Evolutionary conservation across 176 grass and related monocot genomes (phyloP).

Genomic region (Zoysia pacifica): DNA sequence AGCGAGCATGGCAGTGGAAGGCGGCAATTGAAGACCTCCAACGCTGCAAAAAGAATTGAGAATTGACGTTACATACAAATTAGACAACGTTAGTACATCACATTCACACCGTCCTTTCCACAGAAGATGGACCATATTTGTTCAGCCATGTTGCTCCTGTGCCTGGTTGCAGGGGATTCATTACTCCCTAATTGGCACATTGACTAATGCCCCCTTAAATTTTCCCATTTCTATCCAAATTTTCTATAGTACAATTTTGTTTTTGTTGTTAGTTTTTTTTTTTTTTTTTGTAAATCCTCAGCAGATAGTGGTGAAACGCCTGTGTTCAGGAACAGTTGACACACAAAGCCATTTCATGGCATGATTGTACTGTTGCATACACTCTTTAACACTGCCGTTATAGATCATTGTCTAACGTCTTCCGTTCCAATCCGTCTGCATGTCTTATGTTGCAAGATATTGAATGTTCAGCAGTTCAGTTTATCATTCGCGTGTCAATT

Average conservation of each 20-base stretch:
- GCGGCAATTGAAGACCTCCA: slow-evolving; percentile 94
- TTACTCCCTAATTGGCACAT: slow-evolving; percentile 17
- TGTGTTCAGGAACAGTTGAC: slow-evolving; percentile 24
- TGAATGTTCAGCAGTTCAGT: background rate
- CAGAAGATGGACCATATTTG: slow-evolving; percentile 15
- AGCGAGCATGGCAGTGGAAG: slow-evolving; percentile 95
- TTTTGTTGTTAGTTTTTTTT: slow-evolving; percentile 26
- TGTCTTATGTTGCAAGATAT: background rate
- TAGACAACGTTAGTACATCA: slow-evolving; percentile 23
- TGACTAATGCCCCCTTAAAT: background rate
- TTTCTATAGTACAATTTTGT: slow-evolving; percentile 5
- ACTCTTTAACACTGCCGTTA: background rate
- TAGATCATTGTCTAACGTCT: slow-evolving; percentile 33
- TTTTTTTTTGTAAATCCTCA: slow-evolving; percentile 18
- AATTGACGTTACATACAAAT: slow-evolving; percentile 45
- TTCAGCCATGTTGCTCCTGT: background rate
- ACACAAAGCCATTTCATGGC: slow-evolving; percentile 29
- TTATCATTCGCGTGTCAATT: background rate
- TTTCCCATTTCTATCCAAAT: background rate
- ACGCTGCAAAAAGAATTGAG: slow-evolving; percentile 46
- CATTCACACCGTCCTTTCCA: background rate
- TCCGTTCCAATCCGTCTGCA: background rate
- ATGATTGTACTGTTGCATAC: slow-evolving; percentile 3
- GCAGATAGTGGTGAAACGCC: slow-evolving; percentile 17
- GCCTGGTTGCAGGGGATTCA: slow-evolving; percentile 26